Conservation (phyloP, 108 stramenopile species). For the Cyclotella atomus region DNA sequence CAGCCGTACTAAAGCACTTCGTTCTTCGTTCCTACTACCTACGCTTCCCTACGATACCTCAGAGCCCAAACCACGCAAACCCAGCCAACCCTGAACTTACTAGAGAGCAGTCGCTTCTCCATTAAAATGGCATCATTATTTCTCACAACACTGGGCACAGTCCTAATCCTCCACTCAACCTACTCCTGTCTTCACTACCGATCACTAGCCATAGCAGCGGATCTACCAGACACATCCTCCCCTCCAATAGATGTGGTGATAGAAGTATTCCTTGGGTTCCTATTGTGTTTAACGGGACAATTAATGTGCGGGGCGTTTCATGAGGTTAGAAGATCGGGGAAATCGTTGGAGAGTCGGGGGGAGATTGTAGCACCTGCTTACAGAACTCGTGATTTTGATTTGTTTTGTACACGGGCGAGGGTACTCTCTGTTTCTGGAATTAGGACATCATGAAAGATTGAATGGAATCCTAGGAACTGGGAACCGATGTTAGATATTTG, state of each 20-base stretch:
- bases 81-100: too few relatives aligned
- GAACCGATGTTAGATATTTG: too few relatives aligned
- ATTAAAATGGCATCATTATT: conserved; percentile 28
- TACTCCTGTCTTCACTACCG: conserved; percentile 59
- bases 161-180: conserved; percentile 50
- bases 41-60: too few relatives aligned
- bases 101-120: too few relatives aligned
- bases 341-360: neutral
- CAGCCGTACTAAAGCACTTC: too few relatives aligned
- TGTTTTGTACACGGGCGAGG: conserved; percentile 33
- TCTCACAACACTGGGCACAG: conserved; percentile 37
- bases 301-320: conserved; percentile 51
- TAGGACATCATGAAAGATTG: neutral
- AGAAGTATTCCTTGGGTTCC: conserved; percentile 48
- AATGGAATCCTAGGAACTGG: too few relatives aligned
- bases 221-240: conserved; percentile 47
- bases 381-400: conserved; percentile 54
- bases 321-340: conserved; percentile 27
- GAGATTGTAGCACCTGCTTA: conserved; percentile 50
- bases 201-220: conserved; percentile 50
- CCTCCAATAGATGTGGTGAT: conserved; percentile 53
- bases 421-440: conserved; percentile 29
- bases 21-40: too few relatives aligned
- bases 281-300: conserved; percentile 43
- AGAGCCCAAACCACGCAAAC: too few relatives aligned